Conservation (phyloP, 2,329 filamentous ascomycete species). For the Fragosphaeria purpurea region DNA sequence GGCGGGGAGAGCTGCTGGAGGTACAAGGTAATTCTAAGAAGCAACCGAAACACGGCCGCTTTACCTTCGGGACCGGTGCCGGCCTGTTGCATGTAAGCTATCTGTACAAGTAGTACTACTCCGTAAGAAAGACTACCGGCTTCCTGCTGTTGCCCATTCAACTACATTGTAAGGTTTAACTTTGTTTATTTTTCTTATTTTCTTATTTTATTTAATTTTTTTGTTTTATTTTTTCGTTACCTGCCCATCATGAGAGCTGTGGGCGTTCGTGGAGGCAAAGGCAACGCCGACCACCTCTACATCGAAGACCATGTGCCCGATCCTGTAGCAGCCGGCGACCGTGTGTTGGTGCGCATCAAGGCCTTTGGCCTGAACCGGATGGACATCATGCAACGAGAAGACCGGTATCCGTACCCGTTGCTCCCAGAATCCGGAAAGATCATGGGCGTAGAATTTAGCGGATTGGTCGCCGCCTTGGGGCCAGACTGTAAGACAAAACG, state of each 20-base stretch:
- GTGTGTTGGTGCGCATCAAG: background rate
- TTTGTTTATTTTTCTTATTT: too few species aligned
- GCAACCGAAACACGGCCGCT: too few species aligned
- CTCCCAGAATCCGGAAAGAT: background rate
- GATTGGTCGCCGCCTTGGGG: background rate
- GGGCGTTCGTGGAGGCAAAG: conserved; percentile 1
- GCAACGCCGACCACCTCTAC: conserved; percentile 1
- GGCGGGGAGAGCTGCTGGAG: too few species aligned
- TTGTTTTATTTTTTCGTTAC: background rate
- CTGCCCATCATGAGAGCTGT: conserved; percentile 1
- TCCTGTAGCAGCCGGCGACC: background rate
- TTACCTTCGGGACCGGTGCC: too few species aligned
- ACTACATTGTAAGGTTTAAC: too few species aligned
- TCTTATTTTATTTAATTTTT: too few species aligned
- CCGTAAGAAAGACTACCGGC: too few species aligned
- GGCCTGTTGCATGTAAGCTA: too few species aligned
- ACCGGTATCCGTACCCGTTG: conserved; percentile 1
- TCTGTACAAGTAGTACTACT: too few species aligned
- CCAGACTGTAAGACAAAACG: background rate
- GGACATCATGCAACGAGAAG: conserved; percentile 3
- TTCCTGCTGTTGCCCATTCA: too few species aligned
- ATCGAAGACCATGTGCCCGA: conserved; percentile 2
- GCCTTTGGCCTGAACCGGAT: conserved; percentile 1
- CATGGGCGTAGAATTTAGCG: conserved; percentile 3
- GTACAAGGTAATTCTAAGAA: too few species aligned